phyloP scores from a whole-genome alignment of 2,329 filamentous ascomycete species.

The Hypoxylon sp. region DNA sequence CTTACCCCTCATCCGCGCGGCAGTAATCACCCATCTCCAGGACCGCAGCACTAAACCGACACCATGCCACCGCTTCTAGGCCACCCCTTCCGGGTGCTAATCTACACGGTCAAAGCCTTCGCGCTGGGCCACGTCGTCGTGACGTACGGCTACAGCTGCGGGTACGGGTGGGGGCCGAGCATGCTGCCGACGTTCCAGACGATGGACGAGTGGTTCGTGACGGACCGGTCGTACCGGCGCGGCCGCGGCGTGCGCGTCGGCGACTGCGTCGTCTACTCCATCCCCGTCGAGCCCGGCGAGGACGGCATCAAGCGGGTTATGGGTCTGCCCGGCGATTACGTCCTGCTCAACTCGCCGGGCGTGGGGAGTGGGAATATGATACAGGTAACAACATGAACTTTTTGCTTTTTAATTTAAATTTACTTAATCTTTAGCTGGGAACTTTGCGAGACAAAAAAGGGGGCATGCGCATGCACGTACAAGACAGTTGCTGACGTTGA shows the following conservation, averaged over 20 bases:
- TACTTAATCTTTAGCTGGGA: too few relatives aligned
- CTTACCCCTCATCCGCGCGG: constrained; percentile 9
- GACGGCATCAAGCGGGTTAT: constrained; percentile 84
- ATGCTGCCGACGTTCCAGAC: constrained; percentile 90
- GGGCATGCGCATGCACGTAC: neutral
- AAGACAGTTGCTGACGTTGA: constrained; percentile 6
- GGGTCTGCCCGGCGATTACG: constrained; percentile 83
- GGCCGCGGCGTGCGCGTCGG: constrained; percentile 80
- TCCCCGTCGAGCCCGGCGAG: constrained; percentile 75
- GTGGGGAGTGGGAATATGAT: constrained; percentile 69
- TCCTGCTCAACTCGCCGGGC: constrained; percentile 75
- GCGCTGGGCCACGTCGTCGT: constrained; percentile 66
- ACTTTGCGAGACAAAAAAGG: too few relatives aligned
- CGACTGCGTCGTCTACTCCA: constrained; percentile 84
- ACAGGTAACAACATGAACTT: constrained; percentile 65
- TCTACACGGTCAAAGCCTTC: constrained; percentile 64
- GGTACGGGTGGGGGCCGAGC: constrained; percentile 77
- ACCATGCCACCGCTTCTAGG: constrained; percentile 47
- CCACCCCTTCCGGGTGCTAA: constrained; percentile 60
- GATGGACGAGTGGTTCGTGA: constrained; percentile 76
- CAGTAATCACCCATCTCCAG: too few relatives aligned
- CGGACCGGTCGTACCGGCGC: constrained; percentile 76
- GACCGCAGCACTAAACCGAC: neutral
- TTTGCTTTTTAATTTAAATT: too few relatives aligned
- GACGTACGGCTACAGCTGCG: constrained; percentile 74